phyloP scores from a whole-genome alignment of 305 asterid species.

The Rubia peregrina region DNA sequence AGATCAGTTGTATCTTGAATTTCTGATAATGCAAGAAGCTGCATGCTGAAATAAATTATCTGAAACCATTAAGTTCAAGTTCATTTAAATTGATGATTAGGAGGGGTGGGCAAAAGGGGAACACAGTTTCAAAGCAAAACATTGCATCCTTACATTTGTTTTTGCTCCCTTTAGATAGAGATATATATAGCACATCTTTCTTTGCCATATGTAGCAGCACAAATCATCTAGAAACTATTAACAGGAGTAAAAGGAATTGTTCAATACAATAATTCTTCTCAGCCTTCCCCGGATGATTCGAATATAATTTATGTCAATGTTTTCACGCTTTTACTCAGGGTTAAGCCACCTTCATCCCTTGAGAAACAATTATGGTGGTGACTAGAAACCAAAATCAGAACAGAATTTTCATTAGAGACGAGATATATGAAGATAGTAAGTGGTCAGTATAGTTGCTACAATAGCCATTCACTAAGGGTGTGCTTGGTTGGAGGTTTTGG shows the following conservation, averaged over 20 bases:
- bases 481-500: no score
- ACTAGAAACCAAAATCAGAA: background rate
- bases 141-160: background rate
- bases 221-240: background rate
- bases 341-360: background rate
- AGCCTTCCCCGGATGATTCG: background rate
- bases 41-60: constrained; percentile 3
- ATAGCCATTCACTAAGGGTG: background rate
- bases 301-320: background rate
- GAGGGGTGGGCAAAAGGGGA: background rate
- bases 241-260: background rate
- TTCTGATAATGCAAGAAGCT: background rate
- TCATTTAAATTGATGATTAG: background rate
- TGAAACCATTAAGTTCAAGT: background rate
- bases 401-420: background rate
- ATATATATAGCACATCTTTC: background rate
- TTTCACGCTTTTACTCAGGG: background rate
- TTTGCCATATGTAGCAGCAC: background rate
- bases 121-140: background rate
- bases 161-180: constrained; percentile 1
- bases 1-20: background rate
- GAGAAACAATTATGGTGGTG: background rate
- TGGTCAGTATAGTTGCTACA: background rate
- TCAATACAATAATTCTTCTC: background rate
- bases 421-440: background rate